A percentile compares a stretch with the other conserved stretches of the same genome.
These are phyloP conservation scores for Phytopythium boreale DNA, from an alignment of 352 stramenopile genomes.

Conservation along the genomic window DNA sequence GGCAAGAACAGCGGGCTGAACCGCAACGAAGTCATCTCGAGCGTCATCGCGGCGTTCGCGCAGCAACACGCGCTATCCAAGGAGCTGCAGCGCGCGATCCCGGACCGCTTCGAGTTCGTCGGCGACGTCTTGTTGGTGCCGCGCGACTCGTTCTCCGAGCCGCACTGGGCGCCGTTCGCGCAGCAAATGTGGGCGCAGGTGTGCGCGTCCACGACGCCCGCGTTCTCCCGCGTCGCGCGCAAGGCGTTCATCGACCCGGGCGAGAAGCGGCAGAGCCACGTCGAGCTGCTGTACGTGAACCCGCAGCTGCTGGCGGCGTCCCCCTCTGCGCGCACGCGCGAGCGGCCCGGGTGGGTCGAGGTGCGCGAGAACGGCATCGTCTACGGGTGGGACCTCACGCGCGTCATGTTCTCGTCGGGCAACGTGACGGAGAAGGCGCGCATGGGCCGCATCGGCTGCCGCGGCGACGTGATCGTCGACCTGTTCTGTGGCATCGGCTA, in stretches of 20 bases:
- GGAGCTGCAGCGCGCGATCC: conserved; percentile 32
- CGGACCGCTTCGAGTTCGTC: conserved; percentile 79
- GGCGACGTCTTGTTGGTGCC: conserved; percentile 69
- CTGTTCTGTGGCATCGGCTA: conserved; percentile 98
- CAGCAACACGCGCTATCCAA: conserved; percentile 38
- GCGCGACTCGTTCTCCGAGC: conserved; percentile 57
- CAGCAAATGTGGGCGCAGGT: conserved; percentile 65
- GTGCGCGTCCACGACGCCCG: conserved; percentile 43
- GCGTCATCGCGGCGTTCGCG: conserved; percentile 50
- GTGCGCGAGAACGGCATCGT: conserved; percentile 92
- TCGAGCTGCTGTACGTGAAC: conserved; percentile 71
- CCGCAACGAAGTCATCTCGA: conserved; percentile 69
- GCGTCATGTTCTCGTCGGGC: conserved; percentile 96
- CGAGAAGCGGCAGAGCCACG: conserved; percentile 79
- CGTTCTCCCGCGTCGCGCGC: conserved; percentile 70
- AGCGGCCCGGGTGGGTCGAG: conserved; percentile 70
- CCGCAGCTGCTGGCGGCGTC: conserved; percentile 28
- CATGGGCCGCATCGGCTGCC: conserved; percentile 86
- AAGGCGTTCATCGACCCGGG: conserved; percentile 76
- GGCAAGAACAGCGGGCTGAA: conserved; percentile 68
- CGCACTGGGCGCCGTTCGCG: conserved; percentile 49
- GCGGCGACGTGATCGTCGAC: conserved; percentile 91
- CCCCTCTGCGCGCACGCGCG: conserved; percentile 17
- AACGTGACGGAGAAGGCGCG: conserved; percentile 97
- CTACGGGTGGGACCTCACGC: conserved; percentile 94